Evolutionary conservation across 345 rosid species (phyloP).

Genomic region (Mercurialis annua): DNA sequence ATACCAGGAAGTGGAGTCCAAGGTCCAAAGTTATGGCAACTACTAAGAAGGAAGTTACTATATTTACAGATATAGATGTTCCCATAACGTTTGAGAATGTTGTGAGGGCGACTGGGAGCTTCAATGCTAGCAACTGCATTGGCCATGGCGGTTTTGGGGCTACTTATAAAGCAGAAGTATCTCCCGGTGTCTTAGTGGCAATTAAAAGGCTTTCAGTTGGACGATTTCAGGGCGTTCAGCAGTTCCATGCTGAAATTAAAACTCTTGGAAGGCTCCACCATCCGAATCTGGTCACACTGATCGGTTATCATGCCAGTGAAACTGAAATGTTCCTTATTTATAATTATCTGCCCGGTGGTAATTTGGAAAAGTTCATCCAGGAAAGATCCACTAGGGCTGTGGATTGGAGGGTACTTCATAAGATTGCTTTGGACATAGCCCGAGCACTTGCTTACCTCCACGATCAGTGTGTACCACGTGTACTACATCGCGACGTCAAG

Average conservation of each 20-base stretch:
- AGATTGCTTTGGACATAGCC: slow-evolving; percentile 81
- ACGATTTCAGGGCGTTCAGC: slow-evolving; percentile 58
- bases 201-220: slow-evolving; percentile 58
- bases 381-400: slow-evolving; percentile 47
- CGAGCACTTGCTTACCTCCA: slow-evolving; percentile 88
- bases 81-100: slow-evolving; percentile 48
- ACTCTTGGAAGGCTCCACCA: slow-evolving; percentile 53
- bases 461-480: slow-evolving; percentile 78
- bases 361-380: slow-evolving; percentile 53
- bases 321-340: slow-evolving; percentile 62
- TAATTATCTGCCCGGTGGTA: slow-evolving; percentile 64
- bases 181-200: slow-evolving; percentile 42
- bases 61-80: slow-evolving; percentile 40
- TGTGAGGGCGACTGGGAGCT: slow-evolving; percentile 54
- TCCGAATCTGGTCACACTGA: slow-evolving; percentile 52
- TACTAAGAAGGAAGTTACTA: slow-evolving; percentile 39
- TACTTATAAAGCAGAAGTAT: slow-evolving; percentile 51
- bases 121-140: slow-evolving; percentile 48
- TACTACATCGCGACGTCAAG: slow-evolving; percentile 91
- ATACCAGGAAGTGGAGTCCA: slow-evolving; percentile 38
- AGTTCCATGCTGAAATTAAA: slow-evolving; percentile 56
- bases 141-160: slow-evolving; percentile 70
- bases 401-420: slow-evolving; percentile 76
- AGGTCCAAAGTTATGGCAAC: slow-evolving; percentile 35
- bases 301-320: slow-evolving; percentile 61